Percentiles rank a stretch among this genome's conserved stretches.
Conservation (phyloP, 2,329 filamentous ascomycete genomes). For the Furcasterigmium sp. region DNA sequence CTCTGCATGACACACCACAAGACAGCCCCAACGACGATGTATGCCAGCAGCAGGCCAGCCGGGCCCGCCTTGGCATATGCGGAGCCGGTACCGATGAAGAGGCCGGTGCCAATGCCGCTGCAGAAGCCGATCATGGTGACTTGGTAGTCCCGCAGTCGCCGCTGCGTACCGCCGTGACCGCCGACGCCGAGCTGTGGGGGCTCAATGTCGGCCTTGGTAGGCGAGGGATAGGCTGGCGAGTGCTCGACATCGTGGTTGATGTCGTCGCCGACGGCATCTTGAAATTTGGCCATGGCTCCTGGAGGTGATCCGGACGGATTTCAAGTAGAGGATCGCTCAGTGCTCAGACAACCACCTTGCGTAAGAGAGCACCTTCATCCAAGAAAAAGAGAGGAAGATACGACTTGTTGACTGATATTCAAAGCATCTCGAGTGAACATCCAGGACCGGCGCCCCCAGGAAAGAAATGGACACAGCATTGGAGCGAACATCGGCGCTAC, state of each 20-base stretch:
- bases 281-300: background rate
- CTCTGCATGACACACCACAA: constrained; percentile 49
- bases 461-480: too few relatives aligned
- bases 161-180: constrained; percentile 11
- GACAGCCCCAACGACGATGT: constrained; percentile 44
- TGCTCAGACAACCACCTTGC: too few relatives aligned
- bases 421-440: too few relatives aligned
- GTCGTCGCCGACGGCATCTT: constrained; percentile 2
- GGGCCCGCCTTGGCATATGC: constrained; percentile 18
- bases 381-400: too few relatives aligned
- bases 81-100: constrained; percentile 35
- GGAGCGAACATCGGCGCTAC: too few relatives aligned
- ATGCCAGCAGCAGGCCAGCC: constrained; percentile 38
- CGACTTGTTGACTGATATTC: too few relatives aligned
- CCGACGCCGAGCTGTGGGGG: constrained; percentile 11
- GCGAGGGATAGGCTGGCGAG: constrained; percentile 1
- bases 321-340: too few relatives aligned
- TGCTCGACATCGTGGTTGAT: constrained; percentile 6
- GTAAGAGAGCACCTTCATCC: too few relatives aligned
- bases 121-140: constrained; percentile 6
- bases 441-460: too few relatives aligned
- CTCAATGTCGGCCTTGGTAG: constrained; percentile 9
- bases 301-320: background rate
- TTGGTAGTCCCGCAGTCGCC: constrained; percentile 11
- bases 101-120: constrained; percentile 35